phyloP scores from a whole-genome alignment of 2,329 filamentous ascomycete genomes.

The Tolypocladium inflatum region DNA sequence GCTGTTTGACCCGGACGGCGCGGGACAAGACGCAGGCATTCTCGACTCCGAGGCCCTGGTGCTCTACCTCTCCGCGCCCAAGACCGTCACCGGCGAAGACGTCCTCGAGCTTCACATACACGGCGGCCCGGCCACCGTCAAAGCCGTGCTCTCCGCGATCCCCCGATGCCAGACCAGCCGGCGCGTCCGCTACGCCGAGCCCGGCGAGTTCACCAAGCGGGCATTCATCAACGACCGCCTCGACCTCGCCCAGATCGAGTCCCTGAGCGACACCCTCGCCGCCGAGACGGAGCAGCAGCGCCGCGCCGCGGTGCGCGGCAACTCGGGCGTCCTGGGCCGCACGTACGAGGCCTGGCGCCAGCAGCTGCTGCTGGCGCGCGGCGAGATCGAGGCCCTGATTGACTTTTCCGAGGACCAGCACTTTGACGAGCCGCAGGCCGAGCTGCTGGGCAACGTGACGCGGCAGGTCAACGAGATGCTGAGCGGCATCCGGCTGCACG shows the following conservation, averaged over 20 bases:
- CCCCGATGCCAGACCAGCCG: conserved; percentile 33
- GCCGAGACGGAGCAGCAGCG: conserved; percentile 90
- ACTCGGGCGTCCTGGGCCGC: conserved; percentile 57
- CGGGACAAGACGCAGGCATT: conserved; percentile 35
- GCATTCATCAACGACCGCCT: conserved; percentile 83
- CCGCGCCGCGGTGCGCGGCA: conserved; percentile 71
- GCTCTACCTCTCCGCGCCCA: conserved; percentile 71
- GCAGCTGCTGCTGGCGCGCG: conserved; percentile 68
- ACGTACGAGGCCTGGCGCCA: conserved; percentile 79
- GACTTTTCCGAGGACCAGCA: conserved; percentile 97
- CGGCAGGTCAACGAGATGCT: conserved; percentile 53
- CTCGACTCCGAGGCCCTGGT: conserved; percentile 71
- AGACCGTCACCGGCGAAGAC: conserved; percentile 85
- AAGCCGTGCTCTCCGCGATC: conserved; percentile 74
- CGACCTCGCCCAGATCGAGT: conserved; percentile 74
- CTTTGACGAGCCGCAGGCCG: conserved; percentile 76
- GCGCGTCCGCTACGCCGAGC: conserved; percentile 75
- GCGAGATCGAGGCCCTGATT: conserved; percentile 89
- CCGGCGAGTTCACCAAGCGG: conserved; percentile 88
- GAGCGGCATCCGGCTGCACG: conserved; percentile 56
- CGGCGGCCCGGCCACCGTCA: conserved; percentile 80
- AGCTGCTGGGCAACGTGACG: conserved; percentile 62
- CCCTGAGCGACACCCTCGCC: conserved; percentile 51
- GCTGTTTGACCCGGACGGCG: conserved; percentile 46
- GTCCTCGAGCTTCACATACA: conserved; percentile 92